Conservation (phyloP, 352 stramenopile genomes). For the Pythium brassicae region DNA sequence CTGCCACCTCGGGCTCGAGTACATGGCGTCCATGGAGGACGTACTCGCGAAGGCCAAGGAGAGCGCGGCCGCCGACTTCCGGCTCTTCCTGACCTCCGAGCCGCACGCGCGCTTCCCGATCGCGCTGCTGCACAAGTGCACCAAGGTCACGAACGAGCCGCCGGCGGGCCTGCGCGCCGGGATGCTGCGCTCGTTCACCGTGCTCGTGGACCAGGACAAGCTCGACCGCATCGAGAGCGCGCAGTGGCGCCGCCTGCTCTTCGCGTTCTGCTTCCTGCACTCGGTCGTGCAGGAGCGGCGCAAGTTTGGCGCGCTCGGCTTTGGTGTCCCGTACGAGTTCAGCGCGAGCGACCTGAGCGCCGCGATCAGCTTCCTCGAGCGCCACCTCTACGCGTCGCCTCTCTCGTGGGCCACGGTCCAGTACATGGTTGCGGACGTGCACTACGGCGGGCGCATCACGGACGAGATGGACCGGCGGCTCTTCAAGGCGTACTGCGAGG, state of each 20-base stretch:
- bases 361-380: constrained; percentile 64
- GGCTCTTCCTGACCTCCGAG: constrained; percentile 72
- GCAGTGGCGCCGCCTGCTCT: constrained; percentile 63
- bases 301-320: constrained; percentile 76
- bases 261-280: constrained; percentile 74
- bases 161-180: constrained; percentile 62
- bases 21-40: constrained; percentile 63
- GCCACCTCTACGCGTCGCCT: constrained; percentile 57
- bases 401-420: constrained; percentile 70
- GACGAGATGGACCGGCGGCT: constrained; percentile 73
- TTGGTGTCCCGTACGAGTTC: constrained; percentile 76
- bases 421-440: constrained; percentile 81
- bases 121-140: constrained; percentile 53
- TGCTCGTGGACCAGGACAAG: constrained; percentile 79
- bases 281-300: constrained; percentile 67
- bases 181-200: constrained; percentile 64
- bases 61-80: constrained; percentile 42
- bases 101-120: constrained; percentile 64
- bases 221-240: constrained; percentile 64
- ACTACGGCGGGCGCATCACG: constrained; percentile 80
- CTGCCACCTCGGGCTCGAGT: constrained; percentile 65
- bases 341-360: constrained; percentile 68
- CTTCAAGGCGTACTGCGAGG: constrained; percentile 71
- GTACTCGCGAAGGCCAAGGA: constrained; percentile 36
- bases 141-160: constrained; percentile 78